Conservation (phyloP, 169 alveolate species). For the Cryptosporidium ryanae region DNA sequence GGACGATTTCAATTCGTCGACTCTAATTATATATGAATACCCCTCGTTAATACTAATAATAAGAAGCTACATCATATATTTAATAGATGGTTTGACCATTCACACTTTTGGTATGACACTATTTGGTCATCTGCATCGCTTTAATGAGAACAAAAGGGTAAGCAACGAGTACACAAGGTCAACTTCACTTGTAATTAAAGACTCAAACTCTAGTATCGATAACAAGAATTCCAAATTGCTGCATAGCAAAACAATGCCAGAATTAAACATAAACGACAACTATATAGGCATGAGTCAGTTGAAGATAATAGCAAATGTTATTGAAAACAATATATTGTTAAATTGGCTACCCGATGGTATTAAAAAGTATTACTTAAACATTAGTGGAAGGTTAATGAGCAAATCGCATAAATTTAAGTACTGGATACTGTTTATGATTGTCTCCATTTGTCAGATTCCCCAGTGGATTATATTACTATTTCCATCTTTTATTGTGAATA, state of each 20-base stretch:
- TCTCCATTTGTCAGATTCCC: conserved; percentile 49
- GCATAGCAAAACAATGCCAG: conserved; percentile 66
- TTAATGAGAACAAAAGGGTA: background rate
- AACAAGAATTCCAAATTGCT: conserved; percentile 5
- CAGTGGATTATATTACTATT: conserved; percentile 64
- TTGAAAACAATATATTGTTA: conserved; percentile 25
- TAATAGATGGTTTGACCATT: conserved; percentile 23
- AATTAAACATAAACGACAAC: background rate
- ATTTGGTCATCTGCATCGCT: conserved; percentile 6
- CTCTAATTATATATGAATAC: conserved; percentile 16
- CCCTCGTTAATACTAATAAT: conserved; percentile 26
- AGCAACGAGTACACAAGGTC: conserved; percentile 18
- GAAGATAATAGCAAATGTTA: conserved; percentile 1
- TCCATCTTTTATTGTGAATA: conserved; percentile 57
- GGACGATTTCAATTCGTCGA: background rate
- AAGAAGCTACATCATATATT: conserved; percentile 11
- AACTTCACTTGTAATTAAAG: background rate
- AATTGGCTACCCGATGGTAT: conserved; percentile 54
- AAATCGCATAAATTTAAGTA: conserved; percentile 24
- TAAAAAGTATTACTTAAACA: conserved; percentile 10
- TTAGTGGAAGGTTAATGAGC: conserved; percentile 15
- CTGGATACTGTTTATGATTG: conserved; percentile 24
- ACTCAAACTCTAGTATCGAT: background rate
- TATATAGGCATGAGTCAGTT: conserved; percentile 3
- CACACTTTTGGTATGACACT: conserved; percentile 30